Evolutionary conservation across 164 flowering plant species (phyloP), one percentile per base, ranked within the genome.

Genomic region (Kingdonia uniflora): DNA sequence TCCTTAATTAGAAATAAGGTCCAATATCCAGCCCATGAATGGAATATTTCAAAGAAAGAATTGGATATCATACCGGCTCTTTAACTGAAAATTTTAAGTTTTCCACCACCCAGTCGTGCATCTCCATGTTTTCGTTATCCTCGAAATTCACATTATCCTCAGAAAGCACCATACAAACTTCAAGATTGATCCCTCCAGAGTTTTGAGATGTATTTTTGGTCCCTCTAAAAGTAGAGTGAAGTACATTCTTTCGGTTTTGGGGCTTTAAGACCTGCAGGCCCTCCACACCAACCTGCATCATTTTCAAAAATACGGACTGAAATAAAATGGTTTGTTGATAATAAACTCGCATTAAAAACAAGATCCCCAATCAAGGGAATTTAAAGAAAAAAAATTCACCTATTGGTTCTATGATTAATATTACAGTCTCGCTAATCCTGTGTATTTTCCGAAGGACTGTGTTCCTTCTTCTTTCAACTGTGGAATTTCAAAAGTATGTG

Each of bases 211-310:
- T 47, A 64, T 71, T 74, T 57, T 72, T 69, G n/a, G 55, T 37
- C 54, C 73, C 77, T 45, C 66, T 75, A 22, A 52, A 56, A 33
- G 66, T 55, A 39, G 43, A 13, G 46, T 52, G 58, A 54, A 37
- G 55, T 52, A 50, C 60, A 48, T 38, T 56, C 40, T 69, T 75
- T 35, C 56, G 65, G 38, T 56, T 52, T 24, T 64, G 76, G 44
- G 99, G 99, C 71, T 92, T 92, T 65, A 86, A 68, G 46, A 73
- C 81, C 76, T 84, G 82, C 80, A 92, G 61, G 23, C 99, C 99
- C 68, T 84, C 89, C 21, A 88, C 77, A 55, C 81, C 74, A 62
- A 88, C 80, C 96, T 92, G 75, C 69, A 76, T 54, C 25, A 45
- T 16, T 47, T 16, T 46, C 44, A 51, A 19, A 20, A 21, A 2